These are phyloP conservation scores for Penicillium brasilianum DNA, from an alignment of 2,329 filamentous ascomycete species.

Conservation along the genomic window DNA sequence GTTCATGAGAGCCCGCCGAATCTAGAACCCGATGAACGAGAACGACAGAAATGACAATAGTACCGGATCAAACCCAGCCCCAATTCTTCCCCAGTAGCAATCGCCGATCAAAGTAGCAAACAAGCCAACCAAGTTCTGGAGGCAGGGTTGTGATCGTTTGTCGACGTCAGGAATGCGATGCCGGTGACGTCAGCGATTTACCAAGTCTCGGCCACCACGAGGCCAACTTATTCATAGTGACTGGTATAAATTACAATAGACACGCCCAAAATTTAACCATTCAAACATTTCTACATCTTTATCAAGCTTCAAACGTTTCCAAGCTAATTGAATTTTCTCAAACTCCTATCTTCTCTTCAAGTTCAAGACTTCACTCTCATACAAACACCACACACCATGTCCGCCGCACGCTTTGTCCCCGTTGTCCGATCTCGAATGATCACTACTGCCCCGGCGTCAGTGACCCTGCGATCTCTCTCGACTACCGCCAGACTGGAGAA, in stretches of 20 bases:
- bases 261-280: neutral
- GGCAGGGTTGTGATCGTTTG: conserved; percentile 25
- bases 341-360: conserved; percentile 3
- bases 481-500: conserved; percentile 57
- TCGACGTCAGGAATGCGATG: conserved; percentile 35
- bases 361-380: neutral
- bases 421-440: conserved; percentile 29
- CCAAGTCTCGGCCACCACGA: conserved; percentile 14
- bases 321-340: neutral
- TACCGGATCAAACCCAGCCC: neutral
- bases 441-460: conserved; percentile 22
- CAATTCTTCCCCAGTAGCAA: neutral
- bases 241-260: neutral
- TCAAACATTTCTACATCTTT: neutral
- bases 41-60: neutral
- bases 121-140: conserved; percentile 1
- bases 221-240: conserved; percentile 20
- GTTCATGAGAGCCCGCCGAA: neutral
- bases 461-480: conserved; percentile 51
- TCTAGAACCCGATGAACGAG: neutral
- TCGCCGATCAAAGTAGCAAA: neutral
- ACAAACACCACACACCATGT: conserved; percentile 21
- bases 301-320: neutral
- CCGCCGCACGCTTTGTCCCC: conserved; percentile 40
- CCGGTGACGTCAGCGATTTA: conserved; percentile 28